These are phyloP conservation scores for Lipomyces starkeyi DNA, from an alignment of 805 yeast species.

Conservation along the genomic window DNA sequence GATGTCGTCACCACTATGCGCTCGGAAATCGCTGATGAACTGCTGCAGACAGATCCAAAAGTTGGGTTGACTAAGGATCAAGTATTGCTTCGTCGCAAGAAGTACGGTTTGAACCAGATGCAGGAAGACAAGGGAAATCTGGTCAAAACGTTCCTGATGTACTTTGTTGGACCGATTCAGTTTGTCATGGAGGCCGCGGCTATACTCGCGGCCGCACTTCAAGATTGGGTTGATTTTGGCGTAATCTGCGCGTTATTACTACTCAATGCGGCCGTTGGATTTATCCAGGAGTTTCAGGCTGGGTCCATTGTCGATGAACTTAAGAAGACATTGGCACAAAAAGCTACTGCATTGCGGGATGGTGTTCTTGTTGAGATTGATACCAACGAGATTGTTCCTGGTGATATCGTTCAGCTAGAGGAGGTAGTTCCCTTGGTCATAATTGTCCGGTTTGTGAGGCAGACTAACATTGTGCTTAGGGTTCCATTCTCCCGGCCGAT, in stretches of 20 bases:
- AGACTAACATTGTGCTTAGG: slow-evolving; percentile 56
- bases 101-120: slow-evolving; percentile 88
- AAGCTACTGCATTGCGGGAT: slow-evolving; percentile 83
- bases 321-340: slow-evolving; percentile 89
- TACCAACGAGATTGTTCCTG: slow-evolving; percentile 87
- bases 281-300: slow-evolving; percentile 95
- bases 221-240: slow-evolving; percentile 99
- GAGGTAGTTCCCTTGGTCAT: not conserved
- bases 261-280: slow-evolving; percentile 91
- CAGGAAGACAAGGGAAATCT: slow-evolving; percentile 83
- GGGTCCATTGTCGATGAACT: slow-evolving; percentile 96
- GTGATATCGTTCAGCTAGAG: slow-evolving; percentile 89
- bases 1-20: slow-evolving; percentile 55
- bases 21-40: slow-evolving; percentile 79
- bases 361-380: slow-evolving; percentile 75
- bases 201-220: slow-evolving; percentile 89
- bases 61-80: slow-evolving; percentile 78
- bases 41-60: slow-evolving; percentile 78
- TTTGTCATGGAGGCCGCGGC: slow-evolving; percentile 98
- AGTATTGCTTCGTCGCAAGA: slow-evolving; percentile 81
- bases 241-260: slow-evolving; percentile 85
- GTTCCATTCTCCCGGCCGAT: slow-evolving; percentile 92
- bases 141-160: slow-evolving; percentile 76
- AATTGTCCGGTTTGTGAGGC: not conserved
- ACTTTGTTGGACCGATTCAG: slow-evolving; percentile 93